These are phyloP conservation scores for Hyphodiscus sp. DNA, from an alignment of 2,329 filamentous ascomycete genomes.

Conservation along the genomic window DNA sequence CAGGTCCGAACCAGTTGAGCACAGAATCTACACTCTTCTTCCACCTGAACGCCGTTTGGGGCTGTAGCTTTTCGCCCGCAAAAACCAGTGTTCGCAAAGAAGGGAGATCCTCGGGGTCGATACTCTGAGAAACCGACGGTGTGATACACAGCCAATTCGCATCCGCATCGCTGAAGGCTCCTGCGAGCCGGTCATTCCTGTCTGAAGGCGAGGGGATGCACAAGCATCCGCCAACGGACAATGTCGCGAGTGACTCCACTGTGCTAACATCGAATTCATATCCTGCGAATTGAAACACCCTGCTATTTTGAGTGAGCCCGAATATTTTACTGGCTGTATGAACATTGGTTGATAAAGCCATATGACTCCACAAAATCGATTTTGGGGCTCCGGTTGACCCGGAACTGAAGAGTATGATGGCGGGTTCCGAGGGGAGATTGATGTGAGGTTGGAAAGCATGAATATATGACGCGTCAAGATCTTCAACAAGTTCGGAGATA, in stretches of 20 bases:
- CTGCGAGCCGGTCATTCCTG: constrained; percentile 31
- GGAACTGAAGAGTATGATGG: constrained; percentile 5
- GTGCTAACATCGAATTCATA: constrained; percentile 33
- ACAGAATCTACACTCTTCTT: no score
- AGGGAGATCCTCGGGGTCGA: constrained; percentile 15
- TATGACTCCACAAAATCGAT: not conserved
- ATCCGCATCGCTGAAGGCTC: constrained; percentile 16
- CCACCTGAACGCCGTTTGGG: no score
- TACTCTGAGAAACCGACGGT: constrained; percentile 21
- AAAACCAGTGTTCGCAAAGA: constrained; percentile 17
- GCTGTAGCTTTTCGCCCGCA: constrained; percentile 15
- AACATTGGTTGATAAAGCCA: not conserved
- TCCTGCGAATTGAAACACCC: constrained; percentile 11
- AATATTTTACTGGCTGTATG: not conserved
- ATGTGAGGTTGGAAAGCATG: not conserved
- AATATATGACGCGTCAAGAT: not conserved
- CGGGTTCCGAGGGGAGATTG: not conserved
- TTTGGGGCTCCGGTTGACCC: not conserved
- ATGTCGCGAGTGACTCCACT: constrained; percentile 22
- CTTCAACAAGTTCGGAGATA: not conserved
- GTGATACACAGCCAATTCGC: constrained; percentile 22
- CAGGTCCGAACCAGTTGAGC: no score
- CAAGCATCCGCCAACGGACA: constrained; percentile 33
- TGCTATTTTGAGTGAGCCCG: not conserved
- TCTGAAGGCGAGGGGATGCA: constrained; percentile 35